Percentiles rank a stretch among this genome's conserved stretches.
phyloP scores from a whole-genome alignment of 257 asterid genomes.

The Galeopsis tetrahit region DNA sequence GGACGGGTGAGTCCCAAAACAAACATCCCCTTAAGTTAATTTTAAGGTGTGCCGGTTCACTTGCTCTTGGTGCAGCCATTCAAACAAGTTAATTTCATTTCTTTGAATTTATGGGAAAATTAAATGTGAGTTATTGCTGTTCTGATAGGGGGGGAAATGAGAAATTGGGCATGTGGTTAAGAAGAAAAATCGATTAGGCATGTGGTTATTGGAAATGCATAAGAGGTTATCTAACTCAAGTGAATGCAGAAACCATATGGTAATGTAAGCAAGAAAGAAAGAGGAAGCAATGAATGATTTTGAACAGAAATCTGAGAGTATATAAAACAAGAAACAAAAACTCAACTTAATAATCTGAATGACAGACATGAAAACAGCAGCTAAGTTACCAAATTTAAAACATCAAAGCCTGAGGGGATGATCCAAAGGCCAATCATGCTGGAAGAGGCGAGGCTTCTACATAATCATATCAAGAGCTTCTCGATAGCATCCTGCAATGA shows the following conservation, averaged over 20 bases:
- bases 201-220: too few species aligned
- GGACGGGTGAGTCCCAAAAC: too few species aligned
- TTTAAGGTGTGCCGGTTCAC: too few species aligned
- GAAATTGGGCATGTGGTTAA: too few species aligned
- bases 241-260: neutral
- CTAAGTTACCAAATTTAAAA: slow-evolving; percentile 16
- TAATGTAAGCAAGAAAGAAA: slow-evolving; percentile 15
- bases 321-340: neutral
- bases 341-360: neutral
- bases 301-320: neutral
- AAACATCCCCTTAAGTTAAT: too few species aligned
- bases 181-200: too few species aligned
- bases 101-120: too few species aligned
- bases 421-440: slow-evolving; percentile 47
- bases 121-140: too few species aligned
- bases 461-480: slow-evolving; percentile 47
- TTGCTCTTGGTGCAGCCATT: too few species aligned
- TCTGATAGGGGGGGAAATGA: too few species aligned
- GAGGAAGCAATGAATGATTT: neutral
- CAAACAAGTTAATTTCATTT: too few species aligned
- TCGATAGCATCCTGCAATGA: slow-evolving; percentile 44
- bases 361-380: slow-evolving; percentile 28
- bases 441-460: slow-evolving; percentile 35
- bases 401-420: slow-evolving; percentile 44
- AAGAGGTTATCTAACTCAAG: neutral